Evolutionary conservation across 139 green algal species (phyloP), one percentile per base, ranked within the genome.

Genomic region (Micromonas commoda): DNA sequence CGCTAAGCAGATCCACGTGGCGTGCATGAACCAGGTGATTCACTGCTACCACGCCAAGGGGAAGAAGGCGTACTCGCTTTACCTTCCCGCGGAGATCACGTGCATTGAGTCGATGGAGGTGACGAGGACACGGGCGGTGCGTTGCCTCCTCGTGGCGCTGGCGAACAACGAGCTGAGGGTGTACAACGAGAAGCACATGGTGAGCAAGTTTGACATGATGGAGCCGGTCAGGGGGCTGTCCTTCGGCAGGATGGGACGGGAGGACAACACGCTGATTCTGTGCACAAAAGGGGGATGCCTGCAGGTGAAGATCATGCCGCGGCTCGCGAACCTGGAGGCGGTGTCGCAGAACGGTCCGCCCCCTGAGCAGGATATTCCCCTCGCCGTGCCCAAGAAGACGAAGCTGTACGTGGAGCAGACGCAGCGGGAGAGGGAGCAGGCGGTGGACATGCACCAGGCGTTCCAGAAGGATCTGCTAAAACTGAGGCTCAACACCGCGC

Each of bases 311-410:
- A 91, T 93, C 63, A 71, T 93, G 37, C 86, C 87, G 0, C 83
- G 89, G 35, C 85, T 63, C 9, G 83, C 89, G 26, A 87, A 83
- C 51, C 82, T 93, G 34, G 85, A 93, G 2, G 45, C 9, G 45
- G 54, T 39, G 0, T 52, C 71, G 0, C 37, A 69, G 0, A 72
- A 39, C 0, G 85, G 85, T 2, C 84, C 85, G 20, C 86, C 85
- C 0, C 81, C 84, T 0, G 66, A 73, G 66, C 87, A 93, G 81
- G 89, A 93, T 45, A 87, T 91, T 33, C 89, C 89, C 1, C 84
- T 93, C 31, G 77, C 86, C 61, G 85, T 93, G 32, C 89, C 89
- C 39, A 91, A 91, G 71, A 91, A 91, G 82, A 91, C 89, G n/a
- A 81, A 83, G 21, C 80, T 91, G 66, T 91, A 90, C 53, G 85